Evolutionary conservation across 768 basidiomycete species (phyloP).

Genomic region (Lactarius hengduanensis): DNA sequence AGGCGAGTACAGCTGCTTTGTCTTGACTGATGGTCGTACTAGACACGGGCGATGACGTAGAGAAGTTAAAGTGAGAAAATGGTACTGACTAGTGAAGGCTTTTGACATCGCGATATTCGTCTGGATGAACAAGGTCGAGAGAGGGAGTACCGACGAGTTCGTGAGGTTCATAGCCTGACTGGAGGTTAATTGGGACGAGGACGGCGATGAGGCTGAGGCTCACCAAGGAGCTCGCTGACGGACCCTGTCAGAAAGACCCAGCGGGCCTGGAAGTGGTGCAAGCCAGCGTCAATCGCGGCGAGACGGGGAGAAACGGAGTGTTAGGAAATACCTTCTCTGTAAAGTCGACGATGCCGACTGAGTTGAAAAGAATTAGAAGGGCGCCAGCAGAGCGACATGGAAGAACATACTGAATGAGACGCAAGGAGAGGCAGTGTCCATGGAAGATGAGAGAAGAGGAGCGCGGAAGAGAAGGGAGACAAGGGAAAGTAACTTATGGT

Average conservation of each 20-base stretch:
- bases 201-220: not conserved
- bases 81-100: slow-evolving; percentile 63
- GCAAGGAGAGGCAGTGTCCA: slow-evolving; percentile 42
- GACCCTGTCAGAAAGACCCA: slow-evolving; percentile 71
- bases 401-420: slow-evolving; percentile 72
- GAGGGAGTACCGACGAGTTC: slow-evolving; percentile 70
- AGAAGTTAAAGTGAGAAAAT: not conserved
- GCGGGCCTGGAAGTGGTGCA: slow-evolving; percentile 45
- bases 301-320: slow-evolving; percentile 28
- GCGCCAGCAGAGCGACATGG: slow-evolving; percentile 20
- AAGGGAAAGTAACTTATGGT: slow-evolving; percentile 9
- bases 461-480: slow-evolving; percentile 1
- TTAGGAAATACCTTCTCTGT: slow-evolving; percentile 56
- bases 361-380: slow-evolving; percentile 18
- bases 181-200: slow-evolving; percentile 1
- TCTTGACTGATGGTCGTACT: slow-evolving; percentile 77
- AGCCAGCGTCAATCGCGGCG: not conserved
- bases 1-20: slow-evolving; percentile 76
- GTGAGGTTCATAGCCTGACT: slow-evolving; percentile 65
- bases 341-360: slow-evolving; percentile 82
- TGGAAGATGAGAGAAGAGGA: slow-evolving; percentile 13
- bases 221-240: slow-evolving; percentile 62
- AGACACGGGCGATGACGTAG: not conserved
- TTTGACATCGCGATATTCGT: slow-evolving; percentile 66
- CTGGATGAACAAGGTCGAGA: slow-evolving; percentile 77